Conservation (phyloP, 176 grass and related monocot species). For the Ensete glaucum region DNA sequence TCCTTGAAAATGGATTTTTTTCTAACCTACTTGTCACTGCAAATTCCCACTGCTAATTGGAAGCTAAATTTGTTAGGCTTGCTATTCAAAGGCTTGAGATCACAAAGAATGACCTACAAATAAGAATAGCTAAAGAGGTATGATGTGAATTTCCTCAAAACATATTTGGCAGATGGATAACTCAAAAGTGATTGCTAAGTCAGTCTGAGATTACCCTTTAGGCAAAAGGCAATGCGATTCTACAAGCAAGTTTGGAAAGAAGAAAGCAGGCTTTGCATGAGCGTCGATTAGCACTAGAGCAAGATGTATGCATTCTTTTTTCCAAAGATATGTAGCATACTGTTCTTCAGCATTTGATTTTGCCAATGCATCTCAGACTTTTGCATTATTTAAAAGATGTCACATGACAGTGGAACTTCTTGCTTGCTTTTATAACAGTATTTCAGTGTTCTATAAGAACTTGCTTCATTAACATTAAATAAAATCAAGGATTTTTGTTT, state of each 20-base stretch:
- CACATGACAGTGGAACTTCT: neutral
- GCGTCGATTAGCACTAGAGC: conserved; percentile 84
- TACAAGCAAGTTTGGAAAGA: conserved; percentile 97
- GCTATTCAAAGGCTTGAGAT: conserved; percentile 96
- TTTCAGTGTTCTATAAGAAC: too few species aligned
- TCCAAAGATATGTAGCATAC: neutral
- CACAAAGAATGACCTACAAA: conserved; percentile 87
- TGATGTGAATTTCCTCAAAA: neutral
- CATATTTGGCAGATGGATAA: conserved; percentile 5
- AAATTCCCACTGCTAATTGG: neutral
- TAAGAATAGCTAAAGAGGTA: conserved; percentile 97
- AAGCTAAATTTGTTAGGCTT: conserved; percentile 53
- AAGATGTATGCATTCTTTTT: conserved; percentile 70
- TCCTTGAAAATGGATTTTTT: neutral
- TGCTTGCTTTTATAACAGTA: neutral
- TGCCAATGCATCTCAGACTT: neutral
- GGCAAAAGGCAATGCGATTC: conserved; percentile 97
- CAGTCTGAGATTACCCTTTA: conserved; percentile 32
- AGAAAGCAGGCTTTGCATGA: conserved; percentile 99
- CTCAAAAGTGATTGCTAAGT: neutral
- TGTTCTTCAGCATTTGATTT: neutral
- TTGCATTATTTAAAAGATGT: neutral
- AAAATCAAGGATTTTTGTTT: too few species aligned
- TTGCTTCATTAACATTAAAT: too few species aligned
- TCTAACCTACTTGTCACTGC: neutral